These are phyloP conservation scores for Veloboletus limbatus DNA, from an alignment of 1,284 basidiomycete genomes.

Conservation along the genomic window DNA sequence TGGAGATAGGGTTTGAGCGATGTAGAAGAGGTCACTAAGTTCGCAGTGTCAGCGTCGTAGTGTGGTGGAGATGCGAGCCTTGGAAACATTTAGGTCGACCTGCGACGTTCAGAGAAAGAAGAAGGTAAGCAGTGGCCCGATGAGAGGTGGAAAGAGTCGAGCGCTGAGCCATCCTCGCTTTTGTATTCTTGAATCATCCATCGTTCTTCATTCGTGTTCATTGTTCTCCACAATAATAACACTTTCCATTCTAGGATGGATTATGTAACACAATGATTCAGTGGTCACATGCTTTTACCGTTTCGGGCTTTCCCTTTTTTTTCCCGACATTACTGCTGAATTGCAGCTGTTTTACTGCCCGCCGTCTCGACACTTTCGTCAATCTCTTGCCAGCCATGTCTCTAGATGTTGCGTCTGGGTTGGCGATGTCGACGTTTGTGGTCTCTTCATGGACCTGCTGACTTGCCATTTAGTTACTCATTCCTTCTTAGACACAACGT, in stretches of 20 bases:
- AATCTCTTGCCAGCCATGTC: no score
- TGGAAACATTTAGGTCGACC: conserved; percentile 44
- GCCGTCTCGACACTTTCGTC: no score
- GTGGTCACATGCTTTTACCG: conserved; percentile 1
- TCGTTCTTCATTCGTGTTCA: conserved; percentile 12
- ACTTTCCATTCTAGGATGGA: conserved; percentile 20
- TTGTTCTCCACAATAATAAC: conserved; percentile 36
- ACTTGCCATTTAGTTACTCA: no score
- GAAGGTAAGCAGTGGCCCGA: conserved; percentile 12
- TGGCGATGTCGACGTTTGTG: no score
- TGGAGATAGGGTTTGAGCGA: conserved; percentile 79
- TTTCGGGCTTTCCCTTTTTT: no score
- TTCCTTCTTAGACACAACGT: no score
- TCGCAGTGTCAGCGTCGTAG: conserved; percentile 51
- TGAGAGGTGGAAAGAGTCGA: conserved; percentile 6
- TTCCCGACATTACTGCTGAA: no score
- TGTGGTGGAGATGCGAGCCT: conserved; percentile 48
- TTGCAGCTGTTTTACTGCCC: no score
- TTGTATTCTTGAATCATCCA: conserved; percentile 25
- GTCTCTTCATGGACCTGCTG: no score
- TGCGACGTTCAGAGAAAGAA: conserved; percentile 40
- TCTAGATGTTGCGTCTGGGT: no score
- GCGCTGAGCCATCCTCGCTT: conserved; percentile 8
- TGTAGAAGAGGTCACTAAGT: conserved; percentile 37
- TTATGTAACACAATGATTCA: conserved; percentile 11